A percentile compares a stretch with the other conserved stretches of the same genome.
phyloP scores from a whole-genome alignment of 2,329 filamentous ascomycete genomes.

The Zalaria sp. region DNA sequence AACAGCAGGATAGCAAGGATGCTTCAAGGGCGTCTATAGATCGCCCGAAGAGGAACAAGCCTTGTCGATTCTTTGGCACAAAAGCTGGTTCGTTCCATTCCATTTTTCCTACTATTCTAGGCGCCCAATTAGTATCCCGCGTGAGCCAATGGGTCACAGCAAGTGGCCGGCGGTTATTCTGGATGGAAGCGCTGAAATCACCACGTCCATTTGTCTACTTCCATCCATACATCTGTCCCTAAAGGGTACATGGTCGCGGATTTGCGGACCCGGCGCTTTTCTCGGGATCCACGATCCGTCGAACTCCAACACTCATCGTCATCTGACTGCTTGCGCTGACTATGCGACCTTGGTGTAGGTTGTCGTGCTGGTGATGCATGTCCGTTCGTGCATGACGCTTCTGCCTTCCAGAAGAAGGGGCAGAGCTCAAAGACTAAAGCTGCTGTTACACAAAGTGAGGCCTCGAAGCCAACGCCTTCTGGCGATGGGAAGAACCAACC shows the following conservation, averaged over 20 bases:
- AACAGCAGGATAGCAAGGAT: not conserved
- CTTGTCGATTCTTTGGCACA: constrained; percentile 25
- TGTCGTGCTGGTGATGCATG: constrained; percentile 39
- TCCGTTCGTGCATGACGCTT: constrained; percentile 32
- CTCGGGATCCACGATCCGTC: no score
- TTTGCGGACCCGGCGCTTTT: no score
- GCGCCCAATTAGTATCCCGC: no score
- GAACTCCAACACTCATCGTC: not conserved
- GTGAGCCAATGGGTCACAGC: no score
- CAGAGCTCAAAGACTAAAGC: not conserved
- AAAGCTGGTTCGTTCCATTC: constrained; percentile 22
- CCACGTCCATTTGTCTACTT: no score
- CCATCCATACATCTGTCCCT: no score
- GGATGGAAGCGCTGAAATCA: no score
- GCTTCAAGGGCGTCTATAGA: not conserved
- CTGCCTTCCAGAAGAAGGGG: not conserved
- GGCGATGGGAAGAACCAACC: not conserved
- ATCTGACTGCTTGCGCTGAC: not conserved
- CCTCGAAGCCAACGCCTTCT: not conserved
- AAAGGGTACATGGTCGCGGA: no score
- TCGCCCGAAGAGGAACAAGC: constrained; percentile 7
- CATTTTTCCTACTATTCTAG: not conserved
- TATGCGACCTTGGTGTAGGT: constrained; percentile 19
- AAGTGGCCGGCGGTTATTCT: no score
- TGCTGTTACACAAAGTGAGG: not conserved